A percentile compares a stretch with the other conserved stretches of the same genome.
Conservation (phyloP, 1,139 yeast genomes). For the Barnettozyma hawaiiensis region DNA sequence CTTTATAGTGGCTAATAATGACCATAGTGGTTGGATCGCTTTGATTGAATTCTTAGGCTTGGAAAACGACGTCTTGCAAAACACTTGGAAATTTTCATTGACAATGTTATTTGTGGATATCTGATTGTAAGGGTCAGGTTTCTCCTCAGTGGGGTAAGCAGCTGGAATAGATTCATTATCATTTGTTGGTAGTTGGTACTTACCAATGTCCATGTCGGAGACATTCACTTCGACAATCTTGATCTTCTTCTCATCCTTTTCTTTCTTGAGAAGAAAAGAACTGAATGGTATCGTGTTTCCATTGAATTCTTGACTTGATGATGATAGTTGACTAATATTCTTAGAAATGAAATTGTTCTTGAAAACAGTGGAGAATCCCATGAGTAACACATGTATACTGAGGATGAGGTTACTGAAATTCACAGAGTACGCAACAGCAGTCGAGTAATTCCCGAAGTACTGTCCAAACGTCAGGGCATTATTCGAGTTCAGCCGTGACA, state of each 20-base stretch:
- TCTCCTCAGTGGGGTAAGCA: slow-evolving; percentile 18
- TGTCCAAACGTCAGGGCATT: slow-evolving; percentile 3
- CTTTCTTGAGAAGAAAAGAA: slow-evolving; percentile 10
- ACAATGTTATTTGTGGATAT: slow-evolving; percentile 38
- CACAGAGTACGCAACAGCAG: slow-evolving; percentile 13
- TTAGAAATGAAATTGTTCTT: slow-evolving; percentile 31
- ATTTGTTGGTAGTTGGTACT: background rate
- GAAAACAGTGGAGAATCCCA: slow-evolving; percentile 34
- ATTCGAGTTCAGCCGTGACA: slow-evolving; percentile 10
- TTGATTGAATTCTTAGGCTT: slow-evolving; percentile 20
- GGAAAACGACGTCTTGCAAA: slow-evolving; percentile 30
- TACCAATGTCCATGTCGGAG: slow-evolving; percentile 5
- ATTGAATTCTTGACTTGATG: slow-evolving; percentile 23
- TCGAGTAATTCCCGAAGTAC: slow-evolving; percentile 4
- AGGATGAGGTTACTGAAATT: slow-evolving; percentile 33
- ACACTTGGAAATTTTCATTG: slow-evolving; percentile 51
- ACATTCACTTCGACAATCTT: slow-evolving; percentile 12
- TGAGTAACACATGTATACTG: slow-evolving; percentile 37
- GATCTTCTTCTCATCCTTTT: slow-evolving; percentile 11
- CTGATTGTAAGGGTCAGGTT: slow-evolving; percentile 17
- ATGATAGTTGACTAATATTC: slow-evolving; percentile 31
- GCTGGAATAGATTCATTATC: slow-evolving; percentile 14
- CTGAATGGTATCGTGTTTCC: slow-evolving; percentile 5
- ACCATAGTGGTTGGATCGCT: slow-evolving; percentile 61
- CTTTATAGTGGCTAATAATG: slow-evolving; percentile 55